Conservation (phyloP, 148 eudicot genomes). For the Rhododendron molle region DNA sequence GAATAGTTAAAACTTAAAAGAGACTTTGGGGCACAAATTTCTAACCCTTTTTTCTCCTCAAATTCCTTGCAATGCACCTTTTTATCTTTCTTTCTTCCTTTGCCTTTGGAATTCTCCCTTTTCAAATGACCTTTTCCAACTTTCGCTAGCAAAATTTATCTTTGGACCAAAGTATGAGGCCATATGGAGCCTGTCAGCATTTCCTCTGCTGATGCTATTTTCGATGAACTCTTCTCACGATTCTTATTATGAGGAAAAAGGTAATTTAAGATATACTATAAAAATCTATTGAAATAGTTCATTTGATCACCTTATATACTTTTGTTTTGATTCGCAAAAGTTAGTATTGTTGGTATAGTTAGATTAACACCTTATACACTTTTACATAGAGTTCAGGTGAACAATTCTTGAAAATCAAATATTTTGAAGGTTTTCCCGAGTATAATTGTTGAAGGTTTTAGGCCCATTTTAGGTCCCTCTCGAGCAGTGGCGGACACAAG, state of each 20-base stretch:
- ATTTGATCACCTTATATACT: background rate
- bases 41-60: conserved; percentile 37
- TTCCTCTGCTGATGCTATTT: background rate
- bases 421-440: background rate
- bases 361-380: too few relatives aligned
- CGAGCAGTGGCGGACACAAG: too few relatives aligned
- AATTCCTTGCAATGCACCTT: conserved; percentile 21
- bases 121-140: background rate
- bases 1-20: conserved; percentile 1
- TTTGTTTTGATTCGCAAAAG: background rate
- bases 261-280: background rate
- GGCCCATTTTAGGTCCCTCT: background rate
- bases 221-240: background rate
- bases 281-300: background rate
- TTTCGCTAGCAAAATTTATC: background rate
- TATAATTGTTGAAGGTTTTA: background rate
- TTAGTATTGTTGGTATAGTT: too few relatives aligned
- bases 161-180: conserved; percentile 15
- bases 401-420: background rate
- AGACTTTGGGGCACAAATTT: conserved; percentile 35
- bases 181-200: conserved; percentile 14
- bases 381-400: background rate
- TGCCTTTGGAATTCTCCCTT: conserved; percentile 20
- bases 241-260: background rate
- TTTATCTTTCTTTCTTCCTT: background rate